Evolutionary conservation across 139 green algal species (phyloP).

Genomic region (Tetraselmis chui): DNA sequence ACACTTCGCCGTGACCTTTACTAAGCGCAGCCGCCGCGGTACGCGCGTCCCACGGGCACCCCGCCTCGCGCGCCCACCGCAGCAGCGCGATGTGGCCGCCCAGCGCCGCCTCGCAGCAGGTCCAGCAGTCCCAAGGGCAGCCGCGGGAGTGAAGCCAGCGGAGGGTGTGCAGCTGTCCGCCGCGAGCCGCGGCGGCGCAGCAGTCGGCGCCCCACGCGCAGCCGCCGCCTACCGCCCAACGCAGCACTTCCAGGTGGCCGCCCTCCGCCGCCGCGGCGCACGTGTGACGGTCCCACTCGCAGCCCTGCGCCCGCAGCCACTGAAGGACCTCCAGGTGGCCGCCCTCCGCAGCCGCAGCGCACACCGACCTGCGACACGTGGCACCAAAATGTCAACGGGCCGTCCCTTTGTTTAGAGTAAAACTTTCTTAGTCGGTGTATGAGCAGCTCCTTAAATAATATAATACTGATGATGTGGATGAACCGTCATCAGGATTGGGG

Average conservation of each 20-base stretch:
- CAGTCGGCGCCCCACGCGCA: not conserved
- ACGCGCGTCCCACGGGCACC: slow-evolving; percentile 7
- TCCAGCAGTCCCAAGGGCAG: slow-evolving; percentile 3
- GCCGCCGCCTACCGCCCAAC: not conserved
- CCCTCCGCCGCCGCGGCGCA: slow-evolving; percentile 1
- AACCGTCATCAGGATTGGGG: no score
- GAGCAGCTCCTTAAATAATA: no score
- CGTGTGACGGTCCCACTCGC: slow-evolving; percentile 1
- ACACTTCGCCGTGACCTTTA: not conserved
- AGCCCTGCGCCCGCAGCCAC: not conserved
- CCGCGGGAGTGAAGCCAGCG: not conserved
- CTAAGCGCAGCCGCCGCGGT: not conserved
- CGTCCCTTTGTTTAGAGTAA: no score
- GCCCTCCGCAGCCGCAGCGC: not conserved
- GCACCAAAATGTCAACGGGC: no score
- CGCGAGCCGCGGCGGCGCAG: not conserved
- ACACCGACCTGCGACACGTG: slow-evolving; percentile 1
- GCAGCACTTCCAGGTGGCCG: not conserved
- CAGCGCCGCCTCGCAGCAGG: slow-evolving; percentile 1
- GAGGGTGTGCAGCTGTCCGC: not conserved
- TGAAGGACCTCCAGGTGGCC: slow-evolving; percentile 5
- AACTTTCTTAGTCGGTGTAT: no score
- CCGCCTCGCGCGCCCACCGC: slow-evolving; percentile 3
- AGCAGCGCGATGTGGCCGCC: slow-evolving; percentile 9
- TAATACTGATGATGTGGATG: no score